Percentiles rank a stretch among this genome's conserved stretches.
Conservation (phyloP, 805 yeast species). For the Yamadazyma nakazawae region DNA sequence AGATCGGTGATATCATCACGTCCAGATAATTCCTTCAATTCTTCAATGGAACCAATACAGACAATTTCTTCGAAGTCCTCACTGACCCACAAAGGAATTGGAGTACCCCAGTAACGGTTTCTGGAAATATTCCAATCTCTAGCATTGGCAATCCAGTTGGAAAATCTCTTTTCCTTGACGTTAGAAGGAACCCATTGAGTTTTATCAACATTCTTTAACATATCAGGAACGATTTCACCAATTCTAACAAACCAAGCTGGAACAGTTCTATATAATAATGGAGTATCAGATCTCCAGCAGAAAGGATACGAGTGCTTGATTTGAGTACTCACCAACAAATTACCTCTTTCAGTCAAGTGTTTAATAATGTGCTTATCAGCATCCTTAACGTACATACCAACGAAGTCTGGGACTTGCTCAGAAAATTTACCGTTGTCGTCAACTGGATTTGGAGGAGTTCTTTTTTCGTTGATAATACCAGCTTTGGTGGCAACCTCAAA, state of each 20-base stretch:
- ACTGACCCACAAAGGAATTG: slow-evolving; percentile 95
- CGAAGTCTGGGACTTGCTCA: slow-evolving; percentile 65
- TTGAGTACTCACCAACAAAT: slow-evolving; percentile 73
- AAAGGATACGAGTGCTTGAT: slow-evolving; percentile 96
- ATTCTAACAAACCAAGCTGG: slow-evolving; percentile 99
- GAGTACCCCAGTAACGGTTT: slow-evolving; percentile 99
- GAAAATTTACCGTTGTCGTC: slow-evolving; percentile 92
- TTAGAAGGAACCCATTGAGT: slow-evolving; percentile 93
- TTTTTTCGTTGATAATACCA: slow-evolving; percentile 69
- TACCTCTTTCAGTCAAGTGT: slow-evolving; percentile 72
- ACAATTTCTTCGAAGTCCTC: slow-evolving; percentile 92
- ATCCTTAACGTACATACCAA: slow-evolving; percentile 87
- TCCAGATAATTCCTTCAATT: slow-evolving; percentile 83
- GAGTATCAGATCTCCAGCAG: slow-evolving; percentile 99
- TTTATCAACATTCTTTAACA: slow-evolving; percentile 78
- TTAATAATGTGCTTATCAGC: slow-evolving; percentile 92
- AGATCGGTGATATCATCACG: slow-evolving; percentile 76
- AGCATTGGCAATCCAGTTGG: slow-evolving; percentile 98
- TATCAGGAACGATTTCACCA: slow-evolving; percentile 80
- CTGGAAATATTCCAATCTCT: slow-evolving; percentile 99
- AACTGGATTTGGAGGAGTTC: slow-evolving; percentile 86
- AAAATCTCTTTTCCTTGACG: slow-evolving; percentile 91
- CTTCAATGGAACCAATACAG: slow-evolving; percentile 88
- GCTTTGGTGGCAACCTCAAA: slow-evolving; percentile 71
- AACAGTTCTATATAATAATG: slow-evolving; percentile 90